phyloP scores from a whole-genome alignment of 2,329 filamentous ascomycete genomes.

The Pseudocercospora vitis region DNA sequence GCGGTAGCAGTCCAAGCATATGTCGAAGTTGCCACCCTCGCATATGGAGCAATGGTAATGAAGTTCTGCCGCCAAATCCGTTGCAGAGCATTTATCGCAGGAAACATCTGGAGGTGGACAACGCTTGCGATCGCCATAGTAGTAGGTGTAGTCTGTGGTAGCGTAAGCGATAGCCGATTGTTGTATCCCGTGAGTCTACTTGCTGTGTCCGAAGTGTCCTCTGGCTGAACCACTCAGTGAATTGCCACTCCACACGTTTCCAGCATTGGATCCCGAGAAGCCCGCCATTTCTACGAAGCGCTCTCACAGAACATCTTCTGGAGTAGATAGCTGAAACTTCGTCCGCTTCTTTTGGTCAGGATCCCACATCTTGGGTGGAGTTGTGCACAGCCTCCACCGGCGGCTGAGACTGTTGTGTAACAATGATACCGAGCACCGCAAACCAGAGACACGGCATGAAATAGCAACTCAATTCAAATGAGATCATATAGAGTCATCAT shows the following conservation, averaged over 20 bases:
- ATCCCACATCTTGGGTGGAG: too few relatives aligned
- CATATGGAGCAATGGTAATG: slow-evolving; percentile 3
- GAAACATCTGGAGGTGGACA: not conserved
- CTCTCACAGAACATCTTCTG: too few relatives aligned
- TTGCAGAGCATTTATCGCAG: not conserved
- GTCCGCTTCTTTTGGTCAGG: too few relatives aligned
- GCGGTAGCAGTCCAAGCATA: not conserved
- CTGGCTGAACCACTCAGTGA: not conserved
- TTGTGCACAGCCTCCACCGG: too few relatives aligned
- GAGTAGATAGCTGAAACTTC: too few relatives aligned
- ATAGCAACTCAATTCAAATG: too few relatives aligned
- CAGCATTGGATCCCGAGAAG: too few relatives aligned
- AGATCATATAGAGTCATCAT: too few relatives aligned
- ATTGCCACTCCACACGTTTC: not conserved
- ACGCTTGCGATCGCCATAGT: not conserved
- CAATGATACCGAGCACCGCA: too few relatives aligned
- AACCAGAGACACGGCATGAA: too few relatives aligned
- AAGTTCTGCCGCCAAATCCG: not conserved
- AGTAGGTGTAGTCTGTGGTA: not conserved
- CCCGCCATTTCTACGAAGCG: too few relatives aligned
- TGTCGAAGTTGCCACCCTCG: slow-evolving; percentile 1
- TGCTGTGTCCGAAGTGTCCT: not conserved
- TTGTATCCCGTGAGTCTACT: not conserved
- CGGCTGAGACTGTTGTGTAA: too few relatives aligned
- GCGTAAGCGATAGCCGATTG: not conserved